Conservation (phyloP, 2,329 filamentous ascomycete species). For the Diaporthe sp. region DNA sequence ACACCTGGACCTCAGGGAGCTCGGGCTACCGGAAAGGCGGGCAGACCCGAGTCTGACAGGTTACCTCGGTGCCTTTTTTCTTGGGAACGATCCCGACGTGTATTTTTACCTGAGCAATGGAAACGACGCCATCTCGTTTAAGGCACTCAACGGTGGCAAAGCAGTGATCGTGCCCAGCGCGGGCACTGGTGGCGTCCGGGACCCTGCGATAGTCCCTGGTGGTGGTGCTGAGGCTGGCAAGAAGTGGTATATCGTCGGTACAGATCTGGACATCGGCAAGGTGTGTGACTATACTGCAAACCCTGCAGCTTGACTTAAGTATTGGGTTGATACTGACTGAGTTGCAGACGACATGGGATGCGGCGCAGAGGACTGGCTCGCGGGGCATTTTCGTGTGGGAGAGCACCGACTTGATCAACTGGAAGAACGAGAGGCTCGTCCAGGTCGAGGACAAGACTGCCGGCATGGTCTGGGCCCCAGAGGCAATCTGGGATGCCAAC, state of each 20-base stretch:
- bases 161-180: conserved; percentile 60
- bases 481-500: conserved; percentile 62
- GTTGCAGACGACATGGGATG: conserved; percentile 61
- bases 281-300: conserved; percentile 38
- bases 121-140: conserved; percentile 60
- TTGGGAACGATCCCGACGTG: conserved; percentile 62
- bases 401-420: conserved; percentile 60
- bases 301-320: too few species aligned
- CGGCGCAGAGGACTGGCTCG: conserved; percentile 60
- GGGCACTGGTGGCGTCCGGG: conserved; percentile 63
- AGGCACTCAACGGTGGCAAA: conserved; percentile 57
- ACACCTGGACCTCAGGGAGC: conserved; percentile 27
- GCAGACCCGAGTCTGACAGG: conserved; percentile 55
- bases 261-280: conserved; percentile 62
- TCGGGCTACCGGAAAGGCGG: conserved; percentile 43
- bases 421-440: conserved; percentile 58
- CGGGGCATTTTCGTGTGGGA: conserved; percentile 67
- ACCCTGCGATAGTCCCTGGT: conserved; percentile 60
- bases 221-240: conserved; percentile 56
- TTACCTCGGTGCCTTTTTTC: conserved; percentile 65
- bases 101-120: conserved; percentile 65
- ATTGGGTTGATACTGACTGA: conserved; percentile 28
- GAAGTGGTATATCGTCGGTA: conserved; percentile 67
- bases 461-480: conserved; percentile 69
- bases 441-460: conserved; percentile 62